Percentiles rank a stretch among this genome's conserved stretches.
Evolutionary conservation across 2,329 filamentous ascomycete species (phyloP).

Genomic region (Colletotrichum somersetense): DNA sequence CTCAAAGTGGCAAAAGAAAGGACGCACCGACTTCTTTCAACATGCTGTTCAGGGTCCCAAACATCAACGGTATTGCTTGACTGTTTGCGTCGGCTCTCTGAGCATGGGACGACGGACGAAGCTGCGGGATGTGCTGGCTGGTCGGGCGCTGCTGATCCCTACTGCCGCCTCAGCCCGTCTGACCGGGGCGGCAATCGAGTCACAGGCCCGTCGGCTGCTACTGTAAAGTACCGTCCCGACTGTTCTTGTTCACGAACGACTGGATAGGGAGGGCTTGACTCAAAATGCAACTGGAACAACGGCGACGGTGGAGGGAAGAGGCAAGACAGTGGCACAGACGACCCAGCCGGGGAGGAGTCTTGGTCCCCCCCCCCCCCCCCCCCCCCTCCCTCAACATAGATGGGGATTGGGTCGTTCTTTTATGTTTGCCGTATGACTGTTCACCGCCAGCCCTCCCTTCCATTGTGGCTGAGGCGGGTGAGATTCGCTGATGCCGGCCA

Average conservation of each 20-base stretch:
- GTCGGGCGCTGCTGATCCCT: not conserved
- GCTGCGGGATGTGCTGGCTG: not conserved
- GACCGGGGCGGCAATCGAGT: constrained; percentile 9
- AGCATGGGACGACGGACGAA: not conserved
- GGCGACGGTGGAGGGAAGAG: not conserved
- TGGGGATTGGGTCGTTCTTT: not conserved
- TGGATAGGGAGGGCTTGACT: not conserved
- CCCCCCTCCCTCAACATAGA: too few species aligned
- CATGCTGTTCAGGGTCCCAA: not conserved
- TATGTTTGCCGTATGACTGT: constrained; percentile 9
- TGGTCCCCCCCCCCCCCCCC: not conserved
- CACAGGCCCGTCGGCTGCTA: not conserved
- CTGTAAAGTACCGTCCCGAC: not conserved
- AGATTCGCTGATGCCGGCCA: not conserved
- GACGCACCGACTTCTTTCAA: not conserved
- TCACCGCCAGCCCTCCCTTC: not conserved
- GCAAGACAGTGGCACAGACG: not conserved
- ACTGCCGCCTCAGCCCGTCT: not conserved
- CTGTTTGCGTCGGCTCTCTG: not conserved
- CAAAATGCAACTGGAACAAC: not conserved
- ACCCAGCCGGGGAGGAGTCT: not conserved
- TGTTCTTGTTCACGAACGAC: not conserved
- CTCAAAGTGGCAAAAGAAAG: constrained; percentile 6
- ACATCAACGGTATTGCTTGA: not conserved
- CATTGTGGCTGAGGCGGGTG: not conserved